Base-by-base conservation (phyloP, 108 stramenopile species). In the Asterionellopsis glacialis region DNA sequence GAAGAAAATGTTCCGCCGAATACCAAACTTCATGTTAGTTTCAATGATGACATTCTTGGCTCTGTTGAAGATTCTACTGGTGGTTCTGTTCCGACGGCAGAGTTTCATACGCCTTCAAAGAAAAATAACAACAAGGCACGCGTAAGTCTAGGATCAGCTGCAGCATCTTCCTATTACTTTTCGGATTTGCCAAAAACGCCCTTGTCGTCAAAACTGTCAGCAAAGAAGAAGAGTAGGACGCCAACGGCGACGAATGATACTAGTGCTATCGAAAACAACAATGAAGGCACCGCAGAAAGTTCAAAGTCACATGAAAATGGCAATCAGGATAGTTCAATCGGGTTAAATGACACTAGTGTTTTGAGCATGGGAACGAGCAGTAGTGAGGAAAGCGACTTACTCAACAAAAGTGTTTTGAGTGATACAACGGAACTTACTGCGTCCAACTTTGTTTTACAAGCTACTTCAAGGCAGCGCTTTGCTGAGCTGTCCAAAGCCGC, bases 401-500 rank as follows among this genome's bases (percentile, higher is more conserved):
- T 76, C 45, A 83, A 83, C 59, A 72, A 70, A 49, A 75, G 70
- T 23, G 72, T 72, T 12, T 59, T 86, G 58, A 88, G 87, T 48
- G 90, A 91, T 52, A 87, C 90, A 14, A 87, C 87, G 24, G 90
- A 91, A 60, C 59, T 88, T 39, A 82, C 80, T 9, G 85, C 90
- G 16, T 75, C 73, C 10, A 91, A 82, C 55, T 91, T 91, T 70
- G 76, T 91, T 22, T 45, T 70, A 19, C 65, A 52, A 42, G 61
- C 79, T 1, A 68, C 59, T n/a, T 79, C 77, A 21, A 59, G 51
- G 33, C 69, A 64, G 41, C 13, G 50, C 16, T 18, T 70, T 21
- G 10, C 14, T 16, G 43, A 44, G 47, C 47, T 48, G 16, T 16
- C 47, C 2, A 48, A 21, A 21, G 21, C 6, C 6, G 9, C 33